Conservation (phyloP, 345 rosid species). For the Salix udensis region DNA sequence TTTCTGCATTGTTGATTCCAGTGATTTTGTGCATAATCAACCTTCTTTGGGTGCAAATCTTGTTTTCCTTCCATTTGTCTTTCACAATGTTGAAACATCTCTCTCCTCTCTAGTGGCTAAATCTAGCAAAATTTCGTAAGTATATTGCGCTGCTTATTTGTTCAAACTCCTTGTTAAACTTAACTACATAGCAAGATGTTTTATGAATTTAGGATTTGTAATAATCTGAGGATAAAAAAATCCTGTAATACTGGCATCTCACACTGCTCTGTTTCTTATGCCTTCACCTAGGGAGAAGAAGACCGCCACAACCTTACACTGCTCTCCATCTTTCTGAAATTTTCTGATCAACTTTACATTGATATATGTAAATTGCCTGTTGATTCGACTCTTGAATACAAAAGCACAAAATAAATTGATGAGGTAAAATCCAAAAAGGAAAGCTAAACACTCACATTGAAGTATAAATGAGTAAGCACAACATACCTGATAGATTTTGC, state of each 20-base stretch:
- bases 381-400: neutral
- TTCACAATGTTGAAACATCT: neutral
- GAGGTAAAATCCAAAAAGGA: neutral
- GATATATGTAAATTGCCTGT: neutral
- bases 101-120: neutral
- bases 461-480: neutral
- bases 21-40: neutral
- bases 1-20: neutral
- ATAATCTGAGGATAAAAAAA: neutral
- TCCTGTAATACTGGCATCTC: neutral
- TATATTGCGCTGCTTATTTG: neutral
- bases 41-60: neutral
- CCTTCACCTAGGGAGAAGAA: neutral
- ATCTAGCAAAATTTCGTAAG: neutral
- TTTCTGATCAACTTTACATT: neutral
- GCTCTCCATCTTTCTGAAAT: neutral
- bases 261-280: neutral
- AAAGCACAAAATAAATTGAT: neutral
- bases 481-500: neutral
- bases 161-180: neutral
- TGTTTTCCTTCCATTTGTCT: neutral
- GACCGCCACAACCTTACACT: neutral
- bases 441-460: neutral
- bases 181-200: neutral
- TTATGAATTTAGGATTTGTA: neutral